These are phyloP conservation scores for Aspergillus sp. DNA, from an alignment of 2,329 filamentous ascomycete genomes.

Conservation along the genomic window DNA sequence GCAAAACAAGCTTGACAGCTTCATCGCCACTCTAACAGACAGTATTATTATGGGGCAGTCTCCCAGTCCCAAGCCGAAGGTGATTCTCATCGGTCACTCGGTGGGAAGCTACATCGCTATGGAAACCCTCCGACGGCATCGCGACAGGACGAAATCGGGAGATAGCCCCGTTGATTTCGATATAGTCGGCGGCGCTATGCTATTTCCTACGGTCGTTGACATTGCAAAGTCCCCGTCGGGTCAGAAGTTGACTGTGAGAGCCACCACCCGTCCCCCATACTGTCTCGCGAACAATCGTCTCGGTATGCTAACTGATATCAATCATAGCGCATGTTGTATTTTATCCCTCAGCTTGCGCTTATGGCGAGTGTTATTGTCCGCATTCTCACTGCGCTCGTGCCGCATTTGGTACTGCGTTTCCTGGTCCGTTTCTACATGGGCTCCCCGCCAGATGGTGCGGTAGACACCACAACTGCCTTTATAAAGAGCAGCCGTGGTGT, in stretches of 20 bases:
- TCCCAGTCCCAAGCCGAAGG: constrained; percentile 27
- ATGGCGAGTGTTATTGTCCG: constrained; percentile 40
- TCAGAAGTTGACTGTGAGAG: constrained; percentile 46
- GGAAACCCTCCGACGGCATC: constrained; percentile 63
- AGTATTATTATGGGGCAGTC: neutral
- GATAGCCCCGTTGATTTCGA: constrained; percentile 27
- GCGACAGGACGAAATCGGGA: constrained; percentile 28
- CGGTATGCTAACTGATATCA: too few species aligned
- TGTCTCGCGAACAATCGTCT: neutral
- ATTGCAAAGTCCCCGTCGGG: constrained; percentile 65
- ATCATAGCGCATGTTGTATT: constrained; percentile 27
- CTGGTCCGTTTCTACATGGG: constrained; percentile 46
- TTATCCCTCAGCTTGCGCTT: constrained; percentile 39
- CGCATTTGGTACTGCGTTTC: constrained; percentile 36
- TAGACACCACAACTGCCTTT: constrained; percentile 51
- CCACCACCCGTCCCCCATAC: neutral
- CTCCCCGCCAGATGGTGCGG: constrained; percentile 39
- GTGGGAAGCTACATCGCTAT: constrained; percentile 71
- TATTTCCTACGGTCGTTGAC: constrained; percentile 75
- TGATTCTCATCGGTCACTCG: constrained; percentile 71
- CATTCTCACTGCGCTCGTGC: constrained; percentile 44
- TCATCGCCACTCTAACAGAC: constrained; percentile 27
- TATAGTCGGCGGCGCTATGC: constrained; percentile 56
- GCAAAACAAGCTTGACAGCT: constrained; percentile 41
- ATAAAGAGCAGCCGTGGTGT: constrained; percentile 51